phyloP scores from a whole-genome alignment of 768 basidiomycete species.

The Hericium alpestre region DNA sequence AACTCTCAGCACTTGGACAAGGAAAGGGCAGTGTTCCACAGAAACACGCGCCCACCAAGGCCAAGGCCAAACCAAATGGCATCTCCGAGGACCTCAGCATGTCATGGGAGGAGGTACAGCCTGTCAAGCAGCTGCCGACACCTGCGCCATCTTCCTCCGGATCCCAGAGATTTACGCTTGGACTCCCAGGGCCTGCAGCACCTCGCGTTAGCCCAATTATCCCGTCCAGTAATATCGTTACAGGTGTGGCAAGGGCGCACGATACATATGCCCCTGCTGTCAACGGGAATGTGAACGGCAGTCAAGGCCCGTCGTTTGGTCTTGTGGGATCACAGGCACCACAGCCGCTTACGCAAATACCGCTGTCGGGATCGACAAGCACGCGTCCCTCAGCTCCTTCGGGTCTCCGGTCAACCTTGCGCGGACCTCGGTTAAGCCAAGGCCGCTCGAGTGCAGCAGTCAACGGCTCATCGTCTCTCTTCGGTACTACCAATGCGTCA shows the following conservation, averaged over 20 bases:
- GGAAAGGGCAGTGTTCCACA: constrained; percentile 4
- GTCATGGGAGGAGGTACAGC: constrained; percentile 49
- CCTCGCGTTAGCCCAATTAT: neutral
- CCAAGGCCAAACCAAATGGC: neutral
- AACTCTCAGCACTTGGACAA: constrained; percentile 24
- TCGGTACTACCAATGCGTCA: neutral
- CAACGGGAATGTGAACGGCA: neutral
- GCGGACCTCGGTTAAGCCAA: neutral
- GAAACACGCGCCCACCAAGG: constrained; percentile 9
- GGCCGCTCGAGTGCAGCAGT: neutral
- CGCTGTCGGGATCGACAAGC: neutral
- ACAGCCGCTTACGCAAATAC: neutral
- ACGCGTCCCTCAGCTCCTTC: neutral
- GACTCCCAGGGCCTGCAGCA: neutral
- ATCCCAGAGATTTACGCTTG: constrained; percentile 6
- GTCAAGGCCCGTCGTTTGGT: neutral
- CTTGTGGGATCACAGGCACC: neutral
- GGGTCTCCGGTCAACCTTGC: neutral
- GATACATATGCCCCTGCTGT: neutral
- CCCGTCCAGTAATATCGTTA: neutral
- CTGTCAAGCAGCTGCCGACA: constrained; percentile 17
- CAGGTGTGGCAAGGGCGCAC: neutral
- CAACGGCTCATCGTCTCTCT: neutral
- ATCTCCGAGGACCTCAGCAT: constrained; percentile 30
- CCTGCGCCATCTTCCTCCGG: neutral